Conservation (phyloP, 1,284 basidiomycete genomes). For the Tausonia pullulans region DNA sequence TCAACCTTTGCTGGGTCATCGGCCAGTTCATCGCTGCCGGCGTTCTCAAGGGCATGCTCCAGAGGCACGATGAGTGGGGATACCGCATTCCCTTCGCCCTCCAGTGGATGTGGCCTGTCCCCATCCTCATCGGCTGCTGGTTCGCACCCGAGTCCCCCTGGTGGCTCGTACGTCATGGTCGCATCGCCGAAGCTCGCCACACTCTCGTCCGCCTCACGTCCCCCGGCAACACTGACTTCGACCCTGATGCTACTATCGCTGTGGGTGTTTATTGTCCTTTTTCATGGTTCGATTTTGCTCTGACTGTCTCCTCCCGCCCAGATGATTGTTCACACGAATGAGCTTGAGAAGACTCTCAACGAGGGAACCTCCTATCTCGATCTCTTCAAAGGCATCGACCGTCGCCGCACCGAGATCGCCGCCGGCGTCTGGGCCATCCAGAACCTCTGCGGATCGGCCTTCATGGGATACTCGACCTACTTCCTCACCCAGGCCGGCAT, state of each 20-base stretch:
- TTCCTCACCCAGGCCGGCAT: slow-evolving; percentile 40
- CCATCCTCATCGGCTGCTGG: slow-evolving; percentile 17
- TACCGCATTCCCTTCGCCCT: slow-evolving; percentile 21
- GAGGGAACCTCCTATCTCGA: slow-evolving; percentile 34
- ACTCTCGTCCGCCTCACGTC: slow-evolving; percentile 32
- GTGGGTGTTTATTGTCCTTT: not conserved
- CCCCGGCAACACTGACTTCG: no score
- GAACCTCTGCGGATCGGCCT: slow-evolving; percentile 27
- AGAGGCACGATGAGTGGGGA: slow-evolving; percentile 23
- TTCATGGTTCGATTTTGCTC: not conserved
- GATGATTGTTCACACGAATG: slow-evolving; percentile 35
- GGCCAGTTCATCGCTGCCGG: slow-evolving; percentile 30
- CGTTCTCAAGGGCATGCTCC: slow-evolving; percentile 26
- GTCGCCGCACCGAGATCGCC: slow-evolving; percentile 35
- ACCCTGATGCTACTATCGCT: no score
- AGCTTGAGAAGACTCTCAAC: slow-evolving; percentile 29
- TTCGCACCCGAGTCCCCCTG: slow-evolving; percentile 30
- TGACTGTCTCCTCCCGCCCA: no score
- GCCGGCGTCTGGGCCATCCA: slow-evolving; percentile 31
- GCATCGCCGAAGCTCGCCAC: slow-evolving; percentile 38
- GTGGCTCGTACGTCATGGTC: slow-evolving; percentile 40
- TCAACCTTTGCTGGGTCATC: slow-evolving; percentile 31
- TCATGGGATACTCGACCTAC: slow-evolving; percentile 30
- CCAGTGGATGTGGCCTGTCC: slow-evolving; percentile 23
- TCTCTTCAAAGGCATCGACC: slow-evolving; percentile 38